A percentile compares a stretch with the other conserved stretches of the same genome.
phyloP scores from a whole-genome alignment of 345 rosid species.

The Eucalyptus caleyi region DNA sequence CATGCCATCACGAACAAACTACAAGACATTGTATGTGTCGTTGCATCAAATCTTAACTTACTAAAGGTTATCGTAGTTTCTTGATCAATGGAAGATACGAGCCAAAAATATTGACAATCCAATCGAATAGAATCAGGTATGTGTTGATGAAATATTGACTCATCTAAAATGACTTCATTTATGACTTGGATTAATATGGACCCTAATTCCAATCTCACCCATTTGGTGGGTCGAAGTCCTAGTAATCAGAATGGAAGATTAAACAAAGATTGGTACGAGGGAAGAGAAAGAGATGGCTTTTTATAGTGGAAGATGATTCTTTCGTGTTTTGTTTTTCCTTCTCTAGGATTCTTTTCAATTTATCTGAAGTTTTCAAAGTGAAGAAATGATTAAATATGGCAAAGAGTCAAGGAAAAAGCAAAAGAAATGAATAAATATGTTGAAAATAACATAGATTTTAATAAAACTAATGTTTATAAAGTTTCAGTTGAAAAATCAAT shows the following conservation, averaged over 20 bases:
- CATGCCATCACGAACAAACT: fast-evolving
- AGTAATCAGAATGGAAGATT: neutral
- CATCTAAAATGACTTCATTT: neutral
- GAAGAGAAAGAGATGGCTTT: neutral
- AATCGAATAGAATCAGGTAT: fast-evolving
- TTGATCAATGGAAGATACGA: neutral
- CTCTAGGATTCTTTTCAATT: neutral
- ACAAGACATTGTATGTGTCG: neutral
- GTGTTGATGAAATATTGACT: neutral
- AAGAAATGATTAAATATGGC: neutral
- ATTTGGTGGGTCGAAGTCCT: neutral
- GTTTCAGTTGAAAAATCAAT: fast-evolving
- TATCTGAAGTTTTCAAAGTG: neutral
- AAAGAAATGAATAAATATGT: too few relatives aligned
- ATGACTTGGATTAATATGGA: neutral
- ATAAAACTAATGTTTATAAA: too few relatives aligned
- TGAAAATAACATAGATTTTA: neutral
- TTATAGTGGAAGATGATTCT: too few relatives aligned
- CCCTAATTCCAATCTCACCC: neutral
- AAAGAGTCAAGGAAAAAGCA: too few relatives aligned
- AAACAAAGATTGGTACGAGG: too few relatives aligned
- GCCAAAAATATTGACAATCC: neutral
- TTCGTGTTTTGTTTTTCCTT: too few relatives aligned
- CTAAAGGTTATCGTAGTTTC: neutral
- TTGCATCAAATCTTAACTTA: neutral